Evolutionary conservation across 768 basidiomycete species (phyloP).

Genomic region (Aureoboletus auriporus): DNA sequence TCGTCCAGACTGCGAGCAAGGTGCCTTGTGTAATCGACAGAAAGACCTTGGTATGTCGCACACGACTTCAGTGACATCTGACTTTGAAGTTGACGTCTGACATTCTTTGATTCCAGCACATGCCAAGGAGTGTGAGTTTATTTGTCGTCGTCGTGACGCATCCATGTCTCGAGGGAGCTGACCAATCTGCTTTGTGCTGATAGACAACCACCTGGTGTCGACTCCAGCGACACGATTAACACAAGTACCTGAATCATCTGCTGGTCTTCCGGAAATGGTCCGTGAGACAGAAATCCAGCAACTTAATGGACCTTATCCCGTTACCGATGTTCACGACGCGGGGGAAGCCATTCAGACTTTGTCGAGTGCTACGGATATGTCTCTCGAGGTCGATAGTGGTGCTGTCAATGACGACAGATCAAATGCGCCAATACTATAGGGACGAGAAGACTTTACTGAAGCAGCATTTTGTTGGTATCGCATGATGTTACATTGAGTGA

Average conservation of each 20-base stretch:
- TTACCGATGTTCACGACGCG: neutral
- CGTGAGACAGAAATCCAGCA: slow-evolving; percentile 3
- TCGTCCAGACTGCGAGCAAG: slow-evolving; percentile 68
- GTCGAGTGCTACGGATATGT: neutral
- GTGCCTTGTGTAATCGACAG: slow-evolving; percentile 55
- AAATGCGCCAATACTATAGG: neutral
- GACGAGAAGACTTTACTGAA: neutral
- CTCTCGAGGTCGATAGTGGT: neutral
- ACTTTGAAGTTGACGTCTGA: neutral
- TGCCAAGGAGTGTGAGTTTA: slow-evolving; percentile 66
- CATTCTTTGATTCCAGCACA: slow-evolving; percentile 43
- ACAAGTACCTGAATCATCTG: slow-evolving; percentile 3
- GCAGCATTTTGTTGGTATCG: neutral
- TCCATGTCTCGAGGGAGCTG: neutral
- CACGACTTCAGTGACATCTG: slow-evolving; percentile 3
- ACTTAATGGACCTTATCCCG: neutral
- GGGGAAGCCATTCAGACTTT: slow-evolving; percentile 2
- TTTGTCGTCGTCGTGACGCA: neutral
- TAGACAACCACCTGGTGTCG: slow-evolving; percentile 40
- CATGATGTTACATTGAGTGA: neutral
- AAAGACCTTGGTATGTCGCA: slow-evolving; percentile 54
- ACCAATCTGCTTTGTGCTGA: slow-evolving; percentile 4
- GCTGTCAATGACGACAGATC: slow-evolving; percentile 3
- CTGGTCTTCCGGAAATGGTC: neutral
- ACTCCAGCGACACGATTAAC: neutral